Conservation (phyloP, 1,284 basidiomycete genomes). For the Coniferiporia weirii region DNA sequence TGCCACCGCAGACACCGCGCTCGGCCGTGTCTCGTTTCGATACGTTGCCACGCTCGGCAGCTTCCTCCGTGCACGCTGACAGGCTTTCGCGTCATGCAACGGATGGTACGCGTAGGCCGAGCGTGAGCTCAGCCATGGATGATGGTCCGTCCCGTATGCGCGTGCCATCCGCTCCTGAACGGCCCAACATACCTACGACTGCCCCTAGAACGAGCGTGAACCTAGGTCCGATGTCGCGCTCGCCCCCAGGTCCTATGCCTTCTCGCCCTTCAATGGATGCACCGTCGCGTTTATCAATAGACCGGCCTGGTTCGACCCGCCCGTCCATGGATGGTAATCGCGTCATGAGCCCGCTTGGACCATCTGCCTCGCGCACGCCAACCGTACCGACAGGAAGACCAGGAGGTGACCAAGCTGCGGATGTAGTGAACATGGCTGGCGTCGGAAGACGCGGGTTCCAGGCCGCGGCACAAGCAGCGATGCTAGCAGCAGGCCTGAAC, state of each 20-base stretch:
- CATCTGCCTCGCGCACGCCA: not conserved
- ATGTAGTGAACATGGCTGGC: constrained; percentile 34
- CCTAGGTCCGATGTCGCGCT: not conserved
- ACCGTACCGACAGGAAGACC: not conserved
- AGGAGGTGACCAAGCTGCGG: not conserved
- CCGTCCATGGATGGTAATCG: constrained; percentile 8
- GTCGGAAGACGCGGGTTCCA: constrained; percentile 42
- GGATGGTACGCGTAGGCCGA: constrained; percentile 1
- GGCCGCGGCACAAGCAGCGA: constrained; percentile 32
- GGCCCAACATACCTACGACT: not conserved
- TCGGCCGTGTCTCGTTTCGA: constrained; percentile 3
- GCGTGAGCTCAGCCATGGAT: constrained; percentile 6
- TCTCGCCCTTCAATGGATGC: constrained; percentile 8
- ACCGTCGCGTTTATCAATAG: constrained; percentile 7
- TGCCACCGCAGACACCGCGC: not conserved
- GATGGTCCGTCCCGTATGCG: not conserved
- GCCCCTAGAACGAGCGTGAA: not conserved
- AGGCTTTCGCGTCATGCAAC: not conserved
- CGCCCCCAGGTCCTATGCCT: constrained; percentile 4
- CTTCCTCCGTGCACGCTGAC: not conserved
- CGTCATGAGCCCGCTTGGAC: not conserved
- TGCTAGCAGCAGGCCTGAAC: constrained; percentile 19
- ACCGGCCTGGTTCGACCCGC: constrained; percentile 5
- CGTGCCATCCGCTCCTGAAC: not conserved
- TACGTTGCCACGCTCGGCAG: constrained; percentile 6